Conservation (phyloP, 176 grass and related monocot genomes). For the Zea luxurians region DNA sequence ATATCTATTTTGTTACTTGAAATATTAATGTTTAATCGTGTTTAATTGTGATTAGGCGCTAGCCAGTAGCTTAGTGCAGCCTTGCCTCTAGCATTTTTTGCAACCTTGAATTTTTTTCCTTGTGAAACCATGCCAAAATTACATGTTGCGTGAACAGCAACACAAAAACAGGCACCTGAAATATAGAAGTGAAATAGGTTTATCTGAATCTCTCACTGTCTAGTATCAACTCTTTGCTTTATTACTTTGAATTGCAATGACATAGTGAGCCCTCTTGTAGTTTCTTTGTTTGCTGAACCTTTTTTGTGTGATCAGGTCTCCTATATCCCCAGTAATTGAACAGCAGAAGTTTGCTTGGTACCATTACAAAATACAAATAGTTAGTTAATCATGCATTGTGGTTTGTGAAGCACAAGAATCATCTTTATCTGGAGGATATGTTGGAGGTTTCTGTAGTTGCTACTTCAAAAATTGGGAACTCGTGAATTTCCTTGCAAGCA, state of each 20-base stretch:
- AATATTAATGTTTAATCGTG: too few relatives aligned
- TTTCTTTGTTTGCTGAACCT: constrained; percentile 27
- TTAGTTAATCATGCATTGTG: background rate
- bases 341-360: background rate
- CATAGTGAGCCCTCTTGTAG: background rate
- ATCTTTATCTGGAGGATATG: background rate
- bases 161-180: too few relatives aligned
- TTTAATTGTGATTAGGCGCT: too few relatives aligned
- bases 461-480: background rate
- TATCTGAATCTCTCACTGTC: too few relatives aligned
- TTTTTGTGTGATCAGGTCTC: constrained; percentile 11
- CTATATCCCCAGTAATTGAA: constrained; percentile 18
- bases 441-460: background rate
- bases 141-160: too few relatives aligned
- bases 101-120: too few relatives aligned
- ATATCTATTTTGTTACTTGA: too few relatives aligned
- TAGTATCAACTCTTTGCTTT: too few relatives aligned
- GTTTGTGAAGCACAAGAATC: background rate
- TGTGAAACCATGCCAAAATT: too few relatives aligned
- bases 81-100: too few relatives aligned
- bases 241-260: background rate
- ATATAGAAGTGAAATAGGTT: too few relatives aligned
- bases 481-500: background rate
- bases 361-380: constrained; percentile 16
- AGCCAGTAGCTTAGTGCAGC: too few relatives aligned